These are phyloP conservation scores for Aspergillus tamarii DNA, from an alignment of 2,329 filamentous ascomycete genomes.

Conservation along the genomic window DNA sequence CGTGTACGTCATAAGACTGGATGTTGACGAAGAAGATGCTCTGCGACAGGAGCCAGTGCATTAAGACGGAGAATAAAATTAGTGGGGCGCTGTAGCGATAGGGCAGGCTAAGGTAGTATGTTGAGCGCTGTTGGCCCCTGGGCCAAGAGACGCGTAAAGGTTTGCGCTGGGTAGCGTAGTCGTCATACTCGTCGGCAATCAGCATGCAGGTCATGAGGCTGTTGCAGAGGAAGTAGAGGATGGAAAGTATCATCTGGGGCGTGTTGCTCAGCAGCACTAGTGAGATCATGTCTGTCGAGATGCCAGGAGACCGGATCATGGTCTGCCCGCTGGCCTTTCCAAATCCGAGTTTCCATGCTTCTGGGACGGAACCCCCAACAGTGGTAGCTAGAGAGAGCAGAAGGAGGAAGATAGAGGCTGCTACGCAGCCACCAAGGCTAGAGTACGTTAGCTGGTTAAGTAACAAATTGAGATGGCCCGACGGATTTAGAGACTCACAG, in stretches of 20 bases:
- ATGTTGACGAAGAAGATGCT: slow-evolving; percentile 47
- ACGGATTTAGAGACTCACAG: slow-evolving; percentile 2
- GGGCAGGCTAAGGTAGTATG: slow-evolving; percentile 51
- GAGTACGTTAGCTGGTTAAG: too few relatives aligned
- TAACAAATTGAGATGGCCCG: too few relatives aligned
- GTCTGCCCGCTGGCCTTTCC: neutral
- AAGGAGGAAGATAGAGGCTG: neutral
- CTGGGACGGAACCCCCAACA: neutral
- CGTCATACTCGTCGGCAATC: slow-evolving; percentile 52
- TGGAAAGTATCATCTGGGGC: slow-evolving; percentile 37
- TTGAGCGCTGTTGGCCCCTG: slow-evolving; percentile 44
- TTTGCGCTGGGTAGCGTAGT: slow-evolving; percentile 42
- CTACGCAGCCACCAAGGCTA: neutral
- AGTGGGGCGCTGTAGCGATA: slow-evolving; percentile 37
- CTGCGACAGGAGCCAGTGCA: slow-evolving; percentile 55
- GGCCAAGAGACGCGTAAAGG: slow-evolving; percentile 50
- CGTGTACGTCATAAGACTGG: slow-evolving; percentile 19
- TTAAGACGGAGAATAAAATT: slow-evolving; percentile 30
- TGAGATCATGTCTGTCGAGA: neutral
- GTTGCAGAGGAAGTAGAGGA: slow-evolving; percentile 42
- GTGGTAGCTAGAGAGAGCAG: too few relatives aligned
- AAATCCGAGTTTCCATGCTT: neutral
- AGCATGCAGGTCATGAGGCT: slow-evolving; percentile 49
- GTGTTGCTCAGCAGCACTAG: slow-evolving; percentile 32
- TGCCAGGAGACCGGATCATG: neutral